These are phyloP conservation scores for Globisporangium apiculatum DNA, from an alignment of 352 stramenopile species.

Conservation along the genomic window DNA sequence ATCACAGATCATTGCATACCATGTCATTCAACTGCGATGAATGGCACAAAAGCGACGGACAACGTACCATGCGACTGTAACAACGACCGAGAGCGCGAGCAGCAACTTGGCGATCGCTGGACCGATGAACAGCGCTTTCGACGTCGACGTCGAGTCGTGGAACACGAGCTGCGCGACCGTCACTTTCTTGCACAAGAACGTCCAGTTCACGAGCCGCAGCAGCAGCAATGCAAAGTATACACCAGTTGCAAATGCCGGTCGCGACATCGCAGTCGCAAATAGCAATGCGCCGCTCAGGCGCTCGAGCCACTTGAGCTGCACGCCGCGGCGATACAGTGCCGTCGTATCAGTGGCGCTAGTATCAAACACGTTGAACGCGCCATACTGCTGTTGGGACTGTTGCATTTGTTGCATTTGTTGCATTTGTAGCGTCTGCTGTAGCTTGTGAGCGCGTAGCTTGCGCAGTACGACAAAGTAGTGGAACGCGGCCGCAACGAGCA, in stretches of 20 bases:
- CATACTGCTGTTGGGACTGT: not conserved
- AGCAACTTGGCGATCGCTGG: conserved; percentile 30
- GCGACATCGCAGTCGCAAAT: conserved; percentile 48
- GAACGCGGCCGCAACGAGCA: conserved; percentile 41
- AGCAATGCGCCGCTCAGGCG: conserved; percentile 41
- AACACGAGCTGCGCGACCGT: conserved; percentile 47
- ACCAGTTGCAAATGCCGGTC: conserved; percentile 46
- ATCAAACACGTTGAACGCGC: conserved; percentile 19
- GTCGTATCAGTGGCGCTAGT: conserved; percentile 13
- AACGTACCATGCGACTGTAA: conserved; percentile 46
- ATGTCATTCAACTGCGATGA: too few relatives aligned
- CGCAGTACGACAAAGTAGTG: conserved; percentile 64
- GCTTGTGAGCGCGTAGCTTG: conserved; percentile 17
- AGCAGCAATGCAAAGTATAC: conserved; percentile 60
- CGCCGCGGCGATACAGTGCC: conserved; percentile 14
- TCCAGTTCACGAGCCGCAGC: conserved; percentile 54
- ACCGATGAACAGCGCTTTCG: conserved; percentile 40
- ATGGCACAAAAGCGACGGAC: too few relatives aligned
- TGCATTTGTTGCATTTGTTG: conserved; percentile 7
- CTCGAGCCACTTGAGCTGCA: conserved; percentile 34
- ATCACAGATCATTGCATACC: too few relatives aligned
- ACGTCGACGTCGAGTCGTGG: conserved; percentile 5
- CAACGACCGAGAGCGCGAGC: conserved; percentile 31
- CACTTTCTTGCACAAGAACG: conserved; percentile 52
- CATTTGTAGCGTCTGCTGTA: conserved; percentile 19